Base-by-base conservation (phyloP, 192 early-diverging fungal genomes). In the Hyaloraphidium curvatum region DNA sequence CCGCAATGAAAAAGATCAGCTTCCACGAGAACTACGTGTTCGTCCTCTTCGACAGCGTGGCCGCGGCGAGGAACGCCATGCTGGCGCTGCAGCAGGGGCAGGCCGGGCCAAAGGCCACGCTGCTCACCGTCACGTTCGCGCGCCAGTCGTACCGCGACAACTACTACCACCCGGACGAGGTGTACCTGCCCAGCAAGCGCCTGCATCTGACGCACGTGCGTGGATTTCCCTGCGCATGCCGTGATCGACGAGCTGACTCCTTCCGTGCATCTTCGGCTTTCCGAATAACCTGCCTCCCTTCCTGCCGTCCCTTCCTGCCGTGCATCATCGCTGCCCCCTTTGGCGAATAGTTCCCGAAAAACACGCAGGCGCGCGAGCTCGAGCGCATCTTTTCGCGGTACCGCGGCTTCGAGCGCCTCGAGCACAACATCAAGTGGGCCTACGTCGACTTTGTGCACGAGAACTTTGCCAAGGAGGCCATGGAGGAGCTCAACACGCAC, bases 11-110 rank as follows among this genome's bases (percentile, higher is more conserved):
- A 11, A 48, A 48, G 43, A 14, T 48, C 11, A 48, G 43, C 19
- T 48, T 48, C 23, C 43, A 48, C 43, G 43, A 48, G 25, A 25
- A 25, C 14, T 48, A 48, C 25, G 43, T 25, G 17, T 48, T 48
- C 19, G 43, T 25, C 17, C 43, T 22, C 23, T 48, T 48, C 43
- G 7, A 48, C 7, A 48, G 17, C 17, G 17, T 25, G 14, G 7
- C 14, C 5, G 43, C 14, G 7, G 43, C 43, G 19, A 19, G 7
- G 43, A 14, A 7, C 25, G 43, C 19, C 23, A 9, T 48, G 43
- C 14, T 22, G 43, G 25, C 17, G 17, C 17, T 48, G 14, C 43
- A 48, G 19, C 17, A 48, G 7, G 43, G 43, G 23, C 17, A 48
- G 7, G 14, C 25, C 19, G 43, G 43, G 25, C 43, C 43, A 7